Evolutionary conservation across 768 basidiomycete species (phyloP).

Genomic region (Pisolithus marmoratus): DNA sequence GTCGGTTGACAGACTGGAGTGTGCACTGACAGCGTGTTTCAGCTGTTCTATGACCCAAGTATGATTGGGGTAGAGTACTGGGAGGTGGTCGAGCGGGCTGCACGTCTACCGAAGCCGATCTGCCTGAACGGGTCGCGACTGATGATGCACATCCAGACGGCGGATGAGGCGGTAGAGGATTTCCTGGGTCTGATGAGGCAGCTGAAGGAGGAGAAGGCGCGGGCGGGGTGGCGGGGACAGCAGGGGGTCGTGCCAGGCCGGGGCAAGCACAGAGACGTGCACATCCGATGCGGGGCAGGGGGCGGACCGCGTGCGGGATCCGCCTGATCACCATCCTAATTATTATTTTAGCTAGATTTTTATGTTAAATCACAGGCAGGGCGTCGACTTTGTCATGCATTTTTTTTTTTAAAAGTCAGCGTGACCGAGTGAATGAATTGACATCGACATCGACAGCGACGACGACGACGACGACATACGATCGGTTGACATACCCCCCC

Average conservation of each 20-base stretch:
- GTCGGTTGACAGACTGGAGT: neutral
- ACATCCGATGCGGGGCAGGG: too few relatives aligned
- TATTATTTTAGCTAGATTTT: too few relatives aligned
- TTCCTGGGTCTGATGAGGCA: slow-evolving; percentile 57
- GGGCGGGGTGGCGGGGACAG: slow-evolving; percentile 38
- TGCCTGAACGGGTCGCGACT: slow-evolving; percentile 67
- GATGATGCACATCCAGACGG: slow-evolving; percentile 83
- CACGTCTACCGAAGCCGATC: slow-evolving; percentile 63
- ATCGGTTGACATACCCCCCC: neutral
- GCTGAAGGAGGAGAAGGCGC: slow-evolving; percentile 66
- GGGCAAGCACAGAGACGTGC: too few relatives aligned
- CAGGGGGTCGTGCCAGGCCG: too few relatives aligned
- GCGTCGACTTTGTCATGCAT: neutral
- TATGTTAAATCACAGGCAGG: too few relatives aligned
- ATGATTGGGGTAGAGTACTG: slow-evolving; percentile 63
- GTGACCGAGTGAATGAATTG: neutral
- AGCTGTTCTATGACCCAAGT: slow-evolving; percentile 82
- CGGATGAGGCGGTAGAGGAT: slow-evolving; percentile 72
- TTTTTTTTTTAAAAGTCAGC: slow-evolving; percentile 2
- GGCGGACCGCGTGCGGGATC: too few relatives aligned
- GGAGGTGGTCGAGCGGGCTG: slow-evolving; percentile 66
- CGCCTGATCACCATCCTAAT: too few relatives aligned
- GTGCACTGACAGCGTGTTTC: neutral
- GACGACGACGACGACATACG: neutral
- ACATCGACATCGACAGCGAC: neutral